Evolutionary conservation across 768 basidiomycete genomes (phyloP), one percentile per base, ranked within the genome.

Genomic region (Zangia roseola): DNA sequence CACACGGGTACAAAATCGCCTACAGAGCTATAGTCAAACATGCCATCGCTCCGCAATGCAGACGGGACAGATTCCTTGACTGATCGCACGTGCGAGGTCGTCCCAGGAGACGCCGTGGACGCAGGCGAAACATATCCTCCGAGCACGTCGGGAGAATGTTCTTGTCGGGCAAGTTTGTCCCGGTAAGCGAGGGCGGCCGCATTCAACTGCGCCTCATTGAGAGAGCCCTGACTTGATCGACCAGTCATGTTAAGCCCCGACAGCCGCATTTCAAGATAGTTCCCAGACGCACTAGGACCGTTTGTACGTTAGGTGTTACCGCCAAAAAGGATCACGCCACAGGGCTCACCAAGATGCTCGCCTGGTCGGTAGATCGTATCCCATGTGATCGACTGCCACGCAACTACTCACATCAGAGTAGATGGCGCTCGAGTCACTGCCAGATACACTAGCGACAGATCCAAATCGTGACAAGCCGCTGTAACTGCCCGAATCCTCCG

Each of bases 361-460:
- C 46, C 68, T 65, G 23, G 55, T 64, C 24, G 72, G 69, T 17
- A 69, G 47, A 56, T 65, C 68, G 30, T 60, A 70, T 3, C 49
- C 64, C 35, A 56, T 40, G 40, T 63, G 70, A 46, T 67, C 67
- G 33, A 53, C 62, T 10, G 59, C 65, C 40, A 60, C 64, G 56
- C 67, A 67, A 30, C 67, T 71, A 51, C 69, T 67, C 38, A 74
- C 68, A 5, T 80, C 77, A 8, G 79, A 73, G 41, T 70, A 79
- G 53, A 76, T 73, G 7, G 72, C 71, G 10, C 81, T 83, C 0
- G 82, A 71, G 10, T 84, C 81, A 60, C 82, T 83, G 21, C 81
- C 81, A 8, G 78, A 76, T 33, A 82, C 65, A 9, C 82, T 83
- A 5, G 77, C 76, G 49, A 84, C 76, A 3, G 83, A 85, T 4